Evolutionary conservation across 169 alveolate species (phyloP), one percentile per base, ranked within the genome.

Genomic region (Plasmodium sp.): DNA sequence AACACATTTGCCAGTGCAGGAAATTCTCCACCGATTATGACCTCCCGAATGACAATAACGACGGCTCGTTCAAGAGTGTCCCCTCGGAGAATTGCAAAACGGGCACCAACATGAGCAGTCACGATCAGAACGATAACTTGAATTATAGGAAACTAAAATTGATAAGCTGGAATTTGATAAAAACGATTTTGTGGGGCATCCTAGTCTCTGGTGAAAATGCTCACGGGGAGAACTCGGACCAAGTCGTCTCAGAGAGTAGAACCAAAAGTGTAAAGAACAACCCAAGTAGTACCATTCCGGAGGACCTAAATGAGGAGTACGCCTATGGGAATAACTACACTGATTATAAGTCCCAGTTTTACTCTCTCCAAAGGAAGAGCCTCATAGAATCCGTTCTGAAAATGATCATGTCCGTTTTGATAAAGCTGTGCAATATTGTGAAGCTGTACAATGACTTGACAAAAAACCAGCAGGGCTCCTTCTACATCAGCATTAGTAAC

Each of bases 391-490:
- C 95, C 12, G 85, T 92, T 18, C 36, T 92, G 54, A 92, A 92
- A 82, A 92, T 92, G 95, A 83, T 92, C 39, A 72, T 92, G 95
- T 92, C 95, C n/a, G 95, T 79, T 81, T 92, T 92, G 77, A 92
- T 92, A 41, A 92, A 92, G 73, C 48, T 92, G 62, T 92, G 95
- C 72, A 92, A 92, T 43, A 92, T 92, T 82, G 92, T 92, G 43
- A 82, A 81, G 75, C 16, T 92, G 77, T 92, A 82, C 84, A 92
- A 92, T 22, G 75, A 83, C 77, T 92, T 92, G 75, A 92, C 92
- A 16, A 92, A 82, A 82, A 92, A 82, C 54, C 33, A 82, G 41
- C 82, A 39, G 34, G 88, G 92, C 6, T 81, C 95, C n/a, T 45
- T 92, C 31, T 92, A 92, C 36, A 71, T 92, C 43, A 73, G 34